Conservation (phyloP, 257 asterid species). For the Scutellaria galericulata region DNA sequence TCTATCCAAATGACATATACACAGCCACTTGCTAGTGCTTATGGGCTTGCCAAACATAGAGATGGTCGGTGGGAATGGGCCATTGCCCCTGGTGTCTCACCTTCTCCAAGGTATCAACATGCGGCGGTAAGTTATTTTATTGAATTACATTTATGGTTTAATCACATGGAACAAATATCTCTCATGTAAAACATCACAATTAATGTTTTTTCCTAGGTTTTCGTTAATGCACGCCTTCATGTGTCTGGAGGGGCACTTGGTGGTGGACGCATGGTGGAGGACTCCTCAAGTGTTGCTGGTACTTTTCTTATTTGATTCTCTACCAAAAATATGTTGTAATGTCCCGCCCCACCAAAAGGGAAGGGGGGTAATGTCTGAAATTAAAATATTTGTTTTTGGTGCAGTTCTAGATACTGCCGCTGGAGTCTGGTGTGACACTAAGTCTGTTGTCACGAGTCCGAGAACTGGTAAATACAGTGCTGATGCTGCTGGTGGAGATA, state of each 20-base stretch:
- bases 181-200: constrained; percentile 3
- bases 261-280: constrained; percentile 99
- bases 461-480: constrained; percentile 94
- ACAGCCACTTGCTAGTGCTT: constrained; percentile 97
- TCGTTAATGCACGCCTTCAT: constrained; percentile 98
- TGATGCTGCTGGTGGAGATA: constrained; percentile 98
- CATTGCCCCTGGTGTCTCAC: constrained; percentile 99
- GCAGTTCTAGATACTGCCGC: constrained; percentile 99
- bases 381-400: constrained; percentile 24
- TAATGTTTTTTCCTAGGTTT: constrained; percentile 60
- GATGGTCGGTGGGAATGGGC: constrained; percentile 99
- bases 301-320: constrained; percentile 29
- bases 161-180: constrained; percentile 15
- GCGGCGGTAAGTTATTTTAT: constrained; percentile 74
- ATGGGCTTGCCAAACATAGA: constrained; percentile 98
- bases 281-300: constrained; percentile 99
- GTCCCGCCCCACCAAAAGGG: background rate
- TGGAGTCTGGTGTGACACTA: constrained; percentile 98
- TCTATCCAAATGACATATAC: constrained; percentile 29
- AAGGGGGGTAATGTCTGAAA: constrained; percentile 6
- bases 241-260: constrained; percentile 99
- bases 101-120: constrained; percentile 96
- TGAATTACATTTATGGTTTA: constrained; percentile 2
- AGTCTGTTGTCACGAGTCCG: constrained; percentile 88
- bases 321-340: constrained; percentile 9